Evolutionary conservation across 1,284 basidiomycete species (phyloP), one percentile per base, ranked within the genome.

Genomic region (Kalmanozyma brasiliensis): DNA sequence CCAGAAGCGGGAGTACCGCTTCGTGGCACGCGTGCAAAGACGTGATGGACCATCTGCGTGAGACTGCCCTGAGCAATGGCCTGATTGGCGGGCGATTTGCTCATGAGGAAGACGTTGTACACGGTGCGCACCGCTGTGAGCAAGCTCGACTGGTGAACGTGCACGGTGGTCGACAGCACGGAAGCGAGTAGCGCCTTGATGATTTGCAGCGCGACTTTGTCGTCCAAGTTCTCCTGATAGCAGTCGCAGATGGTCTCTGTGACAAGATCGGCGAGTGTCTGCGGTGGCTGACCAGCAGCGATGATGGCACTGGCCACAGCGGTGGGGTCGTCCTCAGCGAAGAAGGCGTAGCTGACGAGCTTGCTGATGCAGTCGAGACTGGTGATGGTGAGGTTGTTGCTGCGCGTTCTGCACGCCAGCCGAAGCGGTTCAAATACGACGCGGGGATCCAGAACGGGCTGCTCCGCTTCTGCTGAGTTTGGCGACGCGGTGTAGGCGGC

Each of bases 91-190:
- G 78, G 58, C 41, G 61, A 73, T 52, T 78, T 78, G 58, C 71
- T 73, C 56, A 79, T 72, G 10, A 82, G 58, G 52, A 79, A 82
- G 59, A 81, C 73, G 56, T 82, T 80, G 73, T 82, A 82, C 30
- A 79, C 78, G 7, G 80, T 82, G n/a, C 79, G 66, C 3, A 82
- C 78, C 24, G 94, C 75, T 47, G 79, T 80, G 35, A 82, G 68
- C 46, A 82, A 49, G 26, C 73, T 77, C 24, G 74, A 74, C 61
- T 82, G 80, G 40, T 81, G 79, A 10, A 80, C 79, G 29, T 75
- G 77, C 34, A 79, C 73, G 17, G 59, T 57, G 14, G 74, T 77
- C 4, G 78, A 79, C 3, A 82, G 57, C 20, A 82, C 78, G 16
- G 76, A 74, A 4, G 79, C 71, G 9, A 82, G 73, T 7, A 82